Percentiles rank a stretch among this genome's conserved stretches.
phyloP scores from a whole-genome alignment of 768 basidiomycete genomes.

The Hygrocybe coccinea region DNA sequence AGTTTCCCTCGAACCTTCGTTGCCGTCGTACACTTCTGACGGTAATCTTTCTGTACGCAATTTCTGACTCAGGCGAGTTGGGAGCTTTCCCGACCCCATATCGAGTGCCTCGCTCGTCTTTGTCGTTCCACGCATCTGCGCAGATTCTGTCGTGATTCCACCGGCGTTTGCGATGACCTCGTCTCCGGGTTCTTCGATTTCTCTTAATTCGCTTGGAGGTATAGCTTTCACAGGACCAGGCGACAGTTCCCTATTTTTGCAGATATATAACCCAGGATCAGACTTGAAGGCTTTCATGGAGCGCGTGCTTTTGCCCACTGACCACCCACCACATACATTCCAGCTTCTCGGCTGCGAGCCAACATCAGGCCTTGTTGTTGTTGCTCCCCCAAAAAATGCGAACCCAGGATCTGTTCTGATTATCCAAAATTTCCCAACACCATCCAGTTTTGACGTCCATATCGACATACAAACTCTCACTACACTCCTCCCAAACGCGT shows the following conservation, averaged over 20 bases:
- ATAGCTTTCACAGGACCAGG: conserved; percentile 25
- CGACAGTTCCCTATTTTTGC: conserved; percentile 4
- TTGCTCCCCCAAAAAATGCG: background rate
- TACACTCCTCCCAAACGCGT: conserved; percentile 6
- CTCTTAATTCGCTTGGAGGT: conserved; percentile 21
- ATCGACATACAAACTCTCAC: conserved; percentile 8
- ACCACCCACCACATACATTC: background rate
- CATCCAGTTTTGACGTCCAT: background rate
- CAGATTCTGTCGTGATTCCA: conserved; percentile 14
- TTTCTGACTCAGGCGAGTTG: conserved; percentile 9
- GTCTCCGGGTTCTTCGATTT: conserved; percentile 25
- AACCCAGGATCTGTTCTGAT: conserved; percentile 1
- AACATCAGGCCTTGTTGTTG: background rate
- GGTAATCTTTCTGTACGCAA: conserved; percentile 12
- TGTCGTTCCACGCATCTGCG: conserved; percentile 26
- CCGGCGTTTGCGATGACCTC: conserved; percentile 30
- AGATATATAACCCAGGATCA: conserved; percentile 16
- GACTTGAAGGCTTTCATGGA: conserved; percentile 14
- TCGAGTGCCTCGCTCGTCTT: conserved; percentile 27
- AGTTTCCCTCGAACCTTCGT: conserved; percentile 3
- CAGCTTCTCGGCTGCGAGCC: background rate
- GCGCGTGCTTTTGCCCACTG: conserved; percentile 11
- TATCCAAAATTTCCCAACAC: conserved; percentile 10
- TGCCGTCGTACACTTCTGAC: background rate
- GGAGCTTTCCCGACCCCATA: background rate